A percentile compares a stretch with the other conserved stretches of the same genome.
These are phyloP conservation scores for Coelastrella sp. DNA, from an alignment of 139 green algal genomes.

Conservation along the genomic window DNA sequence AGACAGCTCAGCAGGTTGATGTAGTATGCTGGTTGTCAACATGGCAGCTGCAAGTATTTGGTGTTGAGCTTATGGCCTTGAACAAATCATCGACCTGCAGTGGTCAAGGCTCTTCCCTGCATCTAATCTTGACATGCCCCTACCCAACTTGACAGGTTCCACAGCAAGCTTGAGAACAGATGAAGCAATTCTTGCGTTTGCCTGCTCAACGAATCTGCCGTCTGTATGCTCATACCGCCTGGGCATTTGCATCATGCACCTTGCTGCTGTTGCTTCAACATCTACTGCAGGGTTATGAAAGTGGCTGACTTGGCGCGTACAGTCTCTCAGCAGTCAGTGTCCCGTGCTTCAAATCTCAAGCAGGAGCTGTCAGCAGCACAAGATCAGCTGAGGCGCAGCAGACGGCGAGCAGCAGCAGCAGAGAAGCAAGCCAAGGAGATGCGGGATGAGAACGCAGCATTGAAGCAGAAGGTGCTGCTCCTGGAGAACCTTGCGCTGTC, in stretches of 20 bases:
- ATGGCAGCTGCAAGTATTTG: neutral
- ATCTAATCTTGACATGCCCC: too few species aligned
- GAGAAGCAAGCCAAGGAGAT: neutral
- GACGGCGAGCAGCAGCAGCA: slow-evolving; percentile 32
- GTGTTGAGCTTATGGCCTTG: too few species aligned
- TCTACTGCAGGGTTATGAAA: slow-evolving; percentile 32
- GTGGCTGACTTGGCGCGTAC: slow-evolving; percentile 41
- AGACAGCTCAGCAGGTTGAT: neutral
- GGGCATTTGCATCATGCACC: too few species aligned
- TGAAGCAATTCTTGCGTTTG: too few species aligned
- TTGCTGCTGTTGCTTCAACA: neutral
- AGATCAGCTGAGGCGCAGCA: slow-evolving; percentile 5
- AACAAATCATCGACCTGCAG: too few species aligned
- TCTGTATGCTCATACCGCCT: too few species aligned
- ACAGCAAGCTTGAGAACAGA: neutral
- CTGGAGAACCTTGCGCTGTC: slow-evolving; percentile 20
- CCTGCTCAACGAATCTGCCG: too few species aligned
- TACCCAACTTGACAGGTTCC: too few species aligned
- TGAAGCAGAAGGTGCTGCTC: slow-evolving; percentile 35
- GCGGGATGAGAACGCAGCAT: slow-evolving; percentile 9
- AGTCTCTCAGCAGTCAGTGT: slow-evolving; percentile 34
- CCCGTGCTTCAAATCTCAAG: neutral
- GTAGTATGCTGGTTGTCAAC: neutral
- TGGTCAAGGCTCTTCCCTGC: too few species aligned
- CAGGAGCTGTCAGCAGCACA: slow-evolving; percentile 26